phyloP scores from a whole-genome alignment of 306 rosid species.

The Lupinus albus region DNA sequence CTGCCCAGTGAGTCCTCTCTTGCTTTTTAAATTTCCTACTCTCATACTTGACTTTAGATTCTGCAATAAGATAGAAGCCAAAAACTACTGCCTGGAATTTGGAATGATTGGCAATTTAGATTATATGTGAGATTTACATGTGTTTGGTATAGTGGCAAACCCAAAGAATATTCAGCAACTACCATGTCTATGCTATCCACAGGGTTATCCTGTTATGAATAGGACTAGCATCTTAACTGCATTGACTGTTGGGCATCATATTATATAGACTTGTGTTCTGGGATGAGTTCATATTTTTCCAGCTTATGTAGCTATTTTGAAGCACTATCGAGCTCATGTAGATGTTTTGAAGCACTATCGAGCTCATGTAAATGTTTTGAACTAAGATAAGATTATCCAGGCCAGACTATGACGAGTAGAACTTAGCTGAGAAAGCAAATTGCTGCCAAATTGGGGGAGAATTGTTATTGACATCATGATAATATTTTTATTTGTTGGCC shows the following conservation, averaged over 20 bases:
- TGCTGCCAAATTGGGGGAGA: conserved; percentile 29
- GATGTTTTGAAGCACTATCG: conserved; percentile 20
- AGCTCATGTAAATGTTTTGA: too few relatives aligned
- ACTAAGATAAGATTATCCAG: conserved; percentile 22
- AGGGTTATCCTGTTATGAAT: not conserved
- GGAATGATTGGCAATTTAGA: conserved; percentile 9
- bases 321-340: conserved; percentile 29
- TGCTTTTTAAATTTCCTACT: conserved; percentile 6
- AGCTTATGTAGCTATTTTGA: conserved; percentile 31
- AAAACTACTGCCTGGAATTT: conserved; percentile 11
- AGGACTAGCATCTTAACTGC: conserved; percentile 36
- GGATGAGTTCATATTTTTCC: conserved; percentile 23
- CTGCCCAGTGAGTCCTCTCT: conserved; percentile 68
- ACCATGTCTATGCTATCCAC: not conserved
- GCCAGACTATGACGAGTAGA: conserved; percentile 27
- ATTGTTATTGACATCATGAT: not conserved
- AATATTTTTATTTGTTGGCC: conserved; percentile 12
- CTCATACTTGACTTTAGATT: not conserved
- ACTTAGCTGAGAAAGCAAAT: conserved; percentile 8
- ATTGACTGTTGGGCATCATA: conserved; percentile 15
- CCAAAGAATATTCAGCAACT: not conserved
- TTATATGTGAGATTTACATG: conserved; percentile 14
- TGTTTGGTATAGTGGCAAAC: conserved; percentile 1
- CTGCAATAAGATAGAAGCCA: not conserved
- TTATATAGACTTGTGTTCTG: conserved; percentile 7